Base-by-base conservation (phyloP, 306 rosid genomes). In the Luffa aegyptiaca region DNA sequence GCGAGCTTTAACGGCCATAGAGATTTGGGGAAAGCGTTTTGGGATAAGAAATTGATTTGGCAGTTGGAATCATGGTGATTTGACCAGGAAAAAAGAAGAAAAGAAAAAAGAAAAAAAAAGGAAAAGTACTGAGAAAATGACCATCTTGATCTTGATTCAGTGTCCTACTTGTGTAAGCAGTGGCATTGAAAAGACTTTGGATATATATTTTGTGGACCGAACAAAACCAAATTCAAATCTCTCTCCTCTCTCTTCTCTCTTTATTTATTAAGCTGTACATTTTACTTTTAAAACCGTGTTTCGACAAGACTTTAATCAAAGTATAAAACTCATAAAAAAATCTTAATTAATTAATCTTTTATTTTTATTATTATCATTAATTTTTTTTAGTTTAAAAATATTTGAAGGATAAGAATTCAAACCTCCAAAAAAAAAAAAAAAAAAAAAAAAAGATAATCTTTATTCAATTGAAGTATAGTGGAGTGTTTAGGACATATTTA, bases 141-240 rank as follows among this genome's bases (percentile, higher is more conserved):
- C 77, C 42, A 45, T 46, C 42, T 71, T 71, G 77, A 71, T 21
- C 39, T 71, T 26, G 42, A 71, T 71, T 71, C 77, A 46, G 58
- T 71, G 77, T 48, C 77, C 11, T 45, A n/a, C 26, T 5, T n/a
- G 35, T 26, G 52, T 44, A 2, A 2, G 58, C 77, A 46, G 21
- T 71, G 76, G n/a, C 3, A 44, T 20, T 45, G 76, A 71, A 71
- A 71, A 11, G 76, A 71, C 75, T 10, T 10, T 26, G 12, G 21
- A 26, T 6, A 13, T 64, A 12, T 35, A 31, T 35, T 61, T 61
- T 63, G 44, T 63, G 70, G 70, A 63, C 70, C 14, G 17, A 63
- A 63, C 1, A 5, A 59, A 59, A 39, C 5, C 5, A 45, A 10
- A 8, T 12, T 13, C 20, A n/a, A 64, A 36, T 13, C 44, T 37